Base-by-base conservation (phyloP, 306 rosid species). In the Hylodesmum podocarpum region DNA sequence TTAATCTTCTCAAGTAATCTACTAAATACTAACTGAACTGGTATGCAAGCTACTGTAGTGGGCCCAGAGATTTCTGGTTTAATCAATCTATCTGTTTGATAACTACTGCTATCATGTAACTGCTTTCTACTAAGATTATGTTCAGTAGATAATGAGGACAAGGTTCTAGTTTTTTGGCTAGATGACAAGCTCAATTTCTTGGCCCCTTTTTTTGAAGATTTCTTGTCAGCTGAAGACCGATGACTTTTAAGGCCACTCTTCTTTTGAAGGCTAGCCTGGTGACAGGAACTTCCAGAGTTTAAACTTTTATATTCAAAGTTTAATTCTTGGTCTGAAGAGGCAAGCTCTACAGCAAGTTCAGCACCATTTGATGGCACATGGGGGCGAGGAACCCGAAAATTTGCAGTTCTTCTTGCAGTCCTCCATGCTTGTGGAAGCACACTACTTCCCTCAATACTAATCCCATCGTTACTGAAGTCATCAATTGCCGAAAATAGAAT, bases 1-100 rank as follows among this genome's bases (percentile, higher is more conserved):
- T 91, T 90, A 72, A 94, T 94, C 89, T 94, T 94, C 93, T 90
- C 98, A 36, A 94, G 91, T 81, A 94, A 87, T 86, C 98, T 91
- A 89, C 98, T 90, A 84, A 88, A 90, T 37, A 85, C 93, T 85
- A 94, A 84, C 72, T 91, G 90, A 73, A 94, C 91, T 6, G 97
- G 96, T 85, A 94, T 90, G 91, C 96, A 94, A 22, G 97, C 96
- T 50, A 91, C 96, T 29, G 96, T 90, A 11, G 91, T 59, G 62
- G 88, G 90, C 31, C 86, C 88, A 79, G 89, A 81, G 19, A 87
- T 84, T 76, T 82, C 94, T 37, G 93, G 89, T 74, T 94, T 91
- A 49, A 87, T 82, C 86, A 84, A 71, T 78, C 94, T 87, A 75
- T 85, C 86, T 84, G 87, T 79, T 79, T 80, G 87, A 80, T 72